These are phyloP conservation scores for Apiospora koreana DNA, from an alignment of 2,329 filamentous ascomycete genomes.

Conservation along the genomic window DNA sequence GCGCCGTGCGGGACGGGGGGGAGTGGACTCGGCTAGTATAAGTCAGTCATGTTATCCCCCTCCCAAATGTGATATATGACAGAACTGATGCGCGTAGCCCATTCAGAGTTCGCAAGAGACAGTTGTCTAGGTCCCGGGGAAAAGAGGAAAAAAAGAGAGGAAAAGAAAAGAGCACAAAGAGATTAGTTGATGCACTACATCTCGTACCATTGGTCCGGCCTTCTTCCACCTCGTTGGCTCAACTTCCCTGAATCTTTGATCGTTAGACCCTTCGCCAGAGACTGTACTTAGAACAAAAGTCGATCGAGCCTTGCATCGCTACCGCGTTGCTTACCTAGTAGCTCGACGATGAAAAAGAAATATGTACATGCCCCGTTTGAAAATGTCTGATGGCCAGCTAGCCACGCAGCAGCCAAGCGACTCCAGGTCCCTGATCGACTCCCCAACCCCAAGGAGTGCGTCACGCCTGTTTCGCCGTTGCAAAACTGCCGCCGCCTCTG, in stretches of 20 bases:
- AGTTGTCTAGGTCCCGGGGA: neutral
- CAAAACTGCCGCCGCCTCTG: neutral
- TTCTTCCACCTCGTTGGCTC: neutral
- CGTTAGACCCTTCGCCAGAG: neutral
- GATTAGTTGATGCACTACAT: neutral
- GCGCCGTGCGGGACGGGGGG: neutral
- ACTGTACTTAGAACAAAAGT: neutral
- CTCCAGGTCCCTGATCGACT: constrained; percentile 6
- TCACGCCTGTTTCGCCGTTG: constrained; percentile 1
- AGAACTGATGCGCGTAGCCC: neutral
- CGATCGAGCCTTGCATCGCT: neutral
- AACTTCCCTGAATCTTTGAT: neutral
- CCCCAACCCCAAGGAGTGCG: neutral
- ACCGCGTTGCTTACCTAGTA: neutral
- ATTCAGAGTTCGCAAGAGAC: neutral
- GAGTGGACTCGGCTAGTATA: neutral
- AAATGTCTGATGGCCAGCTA: neutral
- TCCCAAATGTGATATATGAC: constrained; percentile 1
- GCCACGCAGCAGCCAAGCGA: neutral
- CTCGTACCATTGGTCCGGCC: neutral
- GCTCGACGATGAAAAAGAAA: neutral
- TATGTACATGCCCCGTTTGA: neutral
- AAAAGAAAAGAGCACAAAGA: neutral
- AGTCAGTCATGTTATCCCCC: neutral
- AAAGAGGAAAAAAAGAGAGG: neutral